Conservation (phyloP, 495 filamentous ascomycete genomes). For the Parathielavia appendiculata region DNA sequence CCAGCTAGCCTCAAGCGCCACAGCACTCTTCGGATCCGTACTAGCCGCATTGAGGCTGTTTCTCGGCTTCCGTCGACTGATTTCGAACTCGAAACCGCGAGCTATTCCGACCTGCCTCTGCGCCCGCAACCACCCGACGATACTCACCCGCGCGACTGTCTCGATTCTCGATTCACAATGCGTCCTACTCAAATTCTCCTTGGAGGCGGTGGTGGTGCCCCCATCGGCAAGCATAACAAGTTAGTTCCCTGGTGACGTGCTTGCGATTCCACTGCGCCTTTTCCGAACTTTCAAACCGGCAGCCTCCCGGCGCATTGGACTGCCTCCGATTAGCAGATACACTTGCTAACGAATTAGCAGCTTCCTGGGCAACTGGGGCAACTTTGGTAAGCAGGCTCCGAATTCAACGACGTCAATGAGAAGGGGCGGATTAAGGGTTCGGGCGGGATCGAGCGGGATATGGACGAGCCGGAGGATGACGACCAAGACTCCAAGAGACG, state of each 20-base stretch:
- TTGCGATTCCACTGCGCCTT: slow-evolving; percentile 16
- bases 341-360: slow-evolving; percentile 48
- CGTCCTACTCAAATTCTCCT: slow-evolving; percentile 46
- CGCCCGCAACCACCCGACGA: slow-evolving; percentile 30
- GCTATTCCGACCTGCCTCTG: slow-evolving; percentile 21
- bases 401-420: background rate
- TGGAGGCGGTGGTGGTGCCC: slow-evolving; percentile 52
- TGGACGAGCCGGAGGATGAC: slow-evolving; percentile 6
- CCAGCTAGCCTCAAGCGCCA: slow-evolving; percentile 5
- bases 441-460: background rate
- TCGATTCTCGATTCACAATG: slow-evolving; percentile 52
- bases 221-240: slow-evolving; percentile 63
- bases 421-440: background rate
- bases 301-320: background rate
- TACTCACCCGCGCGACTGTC: slow-evolving; percentile 17
- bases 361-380: slow-evolving; percentile 81
- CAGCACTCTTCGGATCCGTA: background rate
- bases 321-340: background rate
- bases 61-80: slow-evolving; percentile 33
- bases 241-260: slow-evolving; percentile 46
- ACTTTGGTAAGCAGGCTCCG: slow-evolving; percentile 61
- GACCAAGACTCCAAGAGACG: background rate
- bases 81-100: slow-evolving; percentile 27
- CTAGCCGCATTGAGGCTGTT: slow-evolving; percentile 39
- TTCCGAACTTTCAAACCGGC: slow-evolving; percentile 16